Conservation (phyloP, 2,329 filamentous ascomycete species). For the Blastomyces percursus region DNA sequence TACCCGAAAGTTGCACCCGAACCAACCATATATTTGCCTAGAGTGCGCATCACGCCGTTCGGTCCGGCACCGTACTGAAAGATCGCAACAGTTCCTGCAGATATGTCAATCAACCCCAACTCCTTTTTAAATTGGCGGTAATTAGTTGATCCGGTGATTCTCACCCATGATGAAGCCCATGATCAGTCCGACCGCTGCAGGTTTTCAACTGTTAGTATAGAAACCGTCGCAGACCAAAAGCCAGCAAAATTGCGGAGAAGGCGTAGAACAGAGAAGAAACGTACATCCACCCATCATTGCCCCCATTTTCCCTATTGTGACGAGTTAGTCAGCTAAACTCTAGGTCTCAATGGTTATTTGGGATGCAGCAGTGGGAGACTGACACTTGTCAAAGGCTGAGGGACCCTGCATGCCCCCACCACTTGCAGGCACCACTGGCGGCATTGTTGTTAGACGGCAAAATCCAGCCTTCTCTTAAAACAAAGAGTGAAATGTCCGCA, state of each 20-base stretch:
- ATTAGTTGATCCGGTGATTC: slow-evolving; percentile 16
- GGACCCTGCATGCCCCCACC: slow-evolving; percentile 44
- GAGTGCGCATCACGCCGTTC: slow-evolving; percentile 84
- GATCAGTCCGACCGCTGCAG: slow-evolving; percentile 76
- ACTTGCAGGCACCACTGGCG: slow-evolving; percentile 45
- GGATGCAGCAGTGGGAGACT: slow-evolving; percentile 21
- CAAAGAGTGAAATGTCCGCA: neutral
- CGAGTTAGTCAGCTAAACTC: slow-evolving; percentile 21
- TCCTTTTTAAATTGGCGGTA: neutral
- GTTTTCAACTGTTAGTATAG: slow-evolving; percentile 6
- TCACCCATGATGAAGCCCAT: slow-evolving; percentile 97
- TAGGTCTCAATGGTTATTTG: slow-evolving; percentile 21
- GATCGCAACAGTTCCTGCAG: slow-evolving; percentile 75
- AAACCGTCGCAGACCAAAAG: neutral
- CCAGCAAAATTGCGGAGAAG: neutral
- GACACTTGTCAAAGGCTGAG: slow-evolving; percentile 62
- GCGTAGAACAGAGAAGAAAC: slow-evolving; percentile 29
- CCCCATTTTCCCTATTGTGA: slow-evolving; percentile 77
- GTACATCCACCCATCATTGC: slow-evolving; percentile 97
- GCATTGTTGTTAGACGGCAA: slow-evolving; percentile 36
- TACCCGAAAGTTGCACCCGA: slow-evolving; percentile 96
- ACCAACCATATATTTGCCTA: slow-evolving; percentile 94
- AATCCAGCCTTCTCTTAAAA: neutral
- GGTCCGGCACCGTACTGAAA: slow-evolving; percentile 88
- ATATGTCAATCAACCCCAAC: slow-evolving; percentile 16